Base-by-base conservation (phyloP, 495 filamentous ascomycete genomes). In the Podospora pseudocomata region DNA sequence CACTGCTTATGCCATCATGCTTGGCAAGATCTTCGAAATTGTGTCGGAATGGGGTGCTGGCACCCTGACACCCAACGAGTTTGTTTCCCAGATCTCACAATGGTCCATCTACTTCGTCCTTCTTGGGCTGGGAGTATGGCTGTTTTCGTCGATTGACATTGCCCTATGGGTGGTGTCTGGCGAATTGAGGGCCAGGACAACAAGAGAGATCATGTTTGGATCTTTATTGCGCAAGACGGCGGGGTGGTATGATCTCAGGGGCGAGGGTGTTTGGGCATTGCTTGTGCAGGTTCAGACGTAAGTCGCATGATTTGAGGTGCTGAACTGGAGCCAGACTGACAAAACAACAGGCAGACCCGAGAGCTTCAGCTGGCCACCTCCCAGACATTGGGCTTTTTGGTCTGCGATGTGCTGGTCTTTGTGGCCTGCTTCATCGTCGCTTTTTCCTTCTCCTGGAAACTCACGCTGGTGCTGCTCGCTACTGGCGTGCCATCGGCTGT, bases 341-440 rank as follows among this genome's bases (percentile, higher is more conserved):
- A 58, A 9, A 20, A 39, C 34, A 13, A 18, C 28, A 97, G 94
- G 18, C 87, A 97, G 72, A 87, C 90, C 20, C 86, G 90, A 68
- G 95, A 97, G 65, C 81, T 99, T 23, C 92, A 97, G 72, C 82
- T 86, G 20, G 91, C 91, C 0, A 88, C 88, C 2, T 93, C 93
- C 0, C 89, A 92, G 68, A 90, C 90, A 0, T 78, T 98, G 0
- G 94, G 92, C 2, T 86, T 89, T 66, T 72, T 89, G 1, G 67
- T 90, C 20, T 86, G 90, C 67, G 87, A 90, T 64, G 72, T 85
- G 2, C 83, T 89, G 26, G 86, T 87, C 53, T 82, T 86, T 2
- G 2, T 90, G 16, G 84, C 86, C 7, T 88, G 90, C 16, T 80
- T 97, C 4, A 80, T 76, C 4, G 77, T 97, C 6, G 92, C 92